Base-by-base conservation (phyloP, 78 protist species). In the Polysphondylium violaceum region DNA sequence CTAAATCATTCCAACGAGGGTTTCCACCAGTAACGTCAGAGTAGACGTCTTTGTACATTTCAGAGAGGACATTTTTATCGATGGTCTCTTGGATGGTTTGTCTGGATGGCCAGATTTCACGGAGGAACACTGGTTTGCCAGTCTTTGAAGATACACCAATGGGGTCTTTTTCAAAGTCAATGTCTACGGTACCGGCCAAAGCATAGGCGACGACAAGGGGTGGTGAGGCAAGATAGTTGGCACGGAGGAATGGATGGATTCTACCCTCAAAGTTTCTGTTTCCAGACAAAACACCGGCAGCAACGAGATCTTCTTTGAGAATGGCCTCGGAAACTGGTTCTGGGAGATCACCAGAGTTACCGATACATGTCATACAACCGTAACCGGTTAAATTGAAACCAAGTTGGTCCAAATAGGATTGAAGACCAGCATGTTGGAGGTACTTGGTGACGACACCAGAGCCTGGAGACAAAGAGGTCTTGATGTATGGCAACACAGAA, bases 201-300 rank as follows among this genome's bases (percentile, higher is more conserved):
- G 99, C 97, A 61, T 95, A 97, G 64, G 97, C 97, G 2, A 96
- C 96, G 1, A 96, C 98, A 3, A 96, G 41, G 9, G 94, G 97
- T 38, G 99, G 99, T 2, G 98, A 96, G 0, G 97, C 97, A 17
- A 97, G 77, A 86, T 95, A 97, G 86, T 94, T 95, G 21, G 96
- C 98, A 3, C 94, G 85, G 2, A 95, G 67, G 27, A 77, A 33
- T 38, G 96, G 95, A 77, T 95, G 97, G 43, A 96, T 93, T 23
- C 97, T 69, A 23, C 97, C 98, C 64, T 95, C 98, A 56, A 96
- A 95, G 88, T 97, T 97, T 64, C 99, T 88, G 95, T 97, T 97
- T 19, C 99, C 99, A 21, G 97, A 94, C 40, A 95, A 79, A 2
- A 97, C 97, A 23, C 97, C 94, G 1, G 92, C 81, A 60, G 59